Base-by-base conservation (phyloP, 495 filamentous ascomycete genomes). In the Aspergillus coremiiformis region DNA sequence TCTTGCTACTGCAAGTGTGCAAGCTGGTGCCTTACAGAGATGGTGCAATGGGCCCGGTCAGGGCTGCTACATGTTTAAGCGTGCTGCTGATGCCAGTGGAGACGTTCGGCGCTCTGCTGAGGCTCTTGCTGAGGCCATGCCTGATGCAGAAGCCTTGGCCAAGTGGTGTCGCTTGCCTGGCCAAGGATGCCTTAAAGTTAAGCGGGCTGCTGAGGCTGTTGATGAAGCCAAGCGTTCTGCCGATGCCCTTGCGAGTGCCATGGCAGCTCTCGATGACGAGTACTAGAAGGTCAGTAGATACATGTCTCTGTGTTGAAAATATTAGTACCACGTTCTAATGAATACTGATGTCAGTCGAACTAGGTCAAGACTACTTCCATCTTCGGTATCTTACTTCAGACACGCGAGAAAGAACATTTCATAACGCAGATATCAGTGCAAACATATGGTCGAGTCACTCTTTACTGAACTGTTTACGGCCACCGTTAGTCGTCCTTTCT, bases 51-150 rank as follows among this genome's bases (percentile, higher is more conserved):
- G 60, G 47, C 65, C 66, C 39, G 66, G 62, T 14, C 66, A 69
- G 49, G 57, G 56, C 44, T 71, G 66, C 53, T 52, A 49, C 50
- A 62, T 53, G 55, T 30, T 62, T 29, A 71, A 66, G 62, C 70
- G 66, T 44, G 57, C 68, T 14, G 60, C 58, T 55, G 67, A 66
- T 53, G 64, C 54, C 39, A 53, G 55, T 44, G 30, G 35, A 19
- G 63, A 76, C 39, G 59, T 76, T 53, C 76, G 74, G 64, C 76
- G 77, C 48, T 73, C 73, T 27, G 77, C 76, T 20, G 71, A 76
- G n/a, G 76, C 69, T 35, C 57, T 75, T 22, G 74, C 73, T 23
- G 70, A 74, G 44, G 72, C 75, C 50, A 64, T 74, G 59, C 60
- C 69, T 10, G 61, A 66, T 14, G 57, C 67, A n/a, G 55, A 55